A percentile compares a stretch with the other conserved stretches of the same genome.
Conservation (phyloP, 2,329 filamentous ascomycete species). For the Ophiocordyceps polyrhachis-furcata region DNA sequence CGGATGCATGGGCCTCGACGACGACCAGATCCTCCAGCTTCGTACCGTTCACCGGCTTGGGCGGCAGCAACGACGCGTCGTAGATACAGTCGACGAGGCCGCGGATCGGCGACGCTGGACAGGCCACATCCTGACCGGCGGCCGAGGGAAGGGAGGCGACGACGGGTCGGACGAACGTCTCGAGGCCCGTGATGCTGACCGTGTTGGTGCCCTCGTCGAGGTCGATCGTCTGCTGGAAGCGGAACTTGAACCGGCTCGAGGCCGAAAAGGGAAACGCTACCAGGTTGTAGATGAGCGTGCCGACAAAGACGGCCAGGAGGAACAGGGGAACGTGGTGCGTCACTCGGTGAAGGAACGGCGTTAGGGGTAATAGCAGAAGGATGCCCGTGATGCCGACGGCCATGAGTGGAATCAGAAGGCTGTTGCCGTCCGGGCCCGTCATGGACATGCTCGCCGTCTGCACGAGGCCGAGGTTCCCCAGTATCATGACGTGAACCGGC, state of each 20-base stretch:
- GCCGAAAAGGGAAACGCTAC: constrained; percentile 74
- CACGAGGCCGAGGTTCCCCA: constrained; percentile 59
- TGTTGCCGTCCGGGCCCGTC: constrained; percentile 68
- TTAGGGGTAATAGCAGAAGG: constrained; percentile 54
- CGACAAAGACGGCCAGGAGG: constrained; percentile 52
- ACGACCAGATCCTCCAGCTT: constrained; percentile 39
- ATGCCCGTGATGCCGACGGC: constrained; percentile 48
- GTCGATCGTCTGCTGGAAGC: constrained; percentile 67
- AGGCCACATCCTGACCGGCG: constrained; percentile 39
- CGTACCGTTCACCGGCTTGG: constrained; percentile 36
- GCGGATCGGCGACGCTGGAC: constrained; percentile 21
- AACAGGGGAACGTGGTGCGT: constrained; percentile 68
- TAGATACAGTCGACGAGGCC: constrained; percentile 50
- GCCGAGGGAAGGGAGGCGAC: constrained; percentile 54
- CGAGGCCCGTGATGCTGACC: constrained; percentile 50
- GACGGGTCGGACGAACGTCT: constrained; percentile 47
- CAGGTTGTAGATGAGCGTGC: constrained; percentile 71
- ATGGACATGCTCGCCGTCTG: constrained; percentile 56
- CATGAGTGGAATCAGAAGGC: constrained; percentile 52
- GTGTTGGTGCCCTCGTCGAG: constrained; percentile 52
- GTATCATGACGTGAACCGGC: constrained; percentile 58
- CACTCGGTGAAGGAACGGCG: constrained; percentile 74
- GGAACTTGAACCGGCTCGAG: constrained; percentile 65
- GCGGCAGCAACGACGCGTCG: constrained; percentile 38
- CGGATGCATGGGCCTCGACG: constrained; percentile 23